Percentiles rank a stretch among this genome's conserved stretches.
phyloP scores from a whole-genome alignment of 371 early-diverging fungal genomes.

The Lichtheimia ornata region DNA sequence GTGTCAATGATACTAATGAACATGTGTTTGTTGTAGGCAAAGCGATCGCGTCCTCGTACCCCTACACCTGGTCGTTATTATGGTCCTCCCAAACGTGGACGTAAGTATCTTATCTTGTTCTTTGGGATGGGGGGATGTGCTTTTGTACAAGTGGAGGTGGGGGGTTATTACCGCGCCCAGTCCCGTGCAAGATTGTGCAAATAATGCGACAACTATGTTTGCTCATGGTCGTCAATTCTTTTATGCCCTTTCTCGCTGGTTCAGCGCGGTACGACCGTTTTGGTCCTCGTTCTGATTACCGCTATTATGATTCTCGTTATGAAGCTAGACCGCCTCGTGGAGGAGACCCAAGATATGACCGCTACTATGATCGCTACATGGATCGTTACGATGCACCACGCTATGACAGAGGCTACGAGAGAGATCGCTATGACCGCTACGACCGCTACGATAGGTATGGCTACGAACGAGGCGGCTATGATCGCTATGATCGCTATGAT shows the following conservation, averaged over 20 bases:
- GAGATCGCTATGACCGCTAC: conserved; percentile 53
- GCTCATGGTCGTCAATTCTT: conserved; percentile 23
- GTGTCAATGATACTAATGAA: neutral
- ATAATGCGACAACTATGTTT: conserved; percentile 19
- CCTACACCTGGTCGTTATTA: conserved; percentile 89
- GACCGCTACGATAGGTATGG: conserved; percentile 44
- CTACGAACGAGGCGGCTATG: conserved; percentile 45
- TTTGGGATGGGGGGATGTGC: neutral
- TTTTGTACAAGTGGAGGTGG: too few species aligned
- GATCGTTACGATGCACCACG: conserved; percentile 58
- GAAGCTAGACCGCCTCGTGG: conserved; percentile 33
- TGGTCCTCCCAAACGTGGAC: conserved; percentile 75
- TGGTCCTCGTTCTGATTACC: conserved; percentile 22
- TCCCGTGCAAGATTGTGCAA: too few species aligned
- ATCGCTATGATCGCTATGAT: conserved; percentile 62
- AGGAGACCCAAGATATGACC: conserved; percentile 47
- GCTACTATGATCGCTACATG: conserved; percentile 54
- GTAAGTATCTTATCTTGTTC: conserved; percentile 19
- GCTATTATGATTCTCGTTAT: conserved; percentile 25
- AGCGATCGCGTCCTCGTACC: conserved; percentile 73
- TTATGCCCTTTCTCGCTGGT: conserved; percentile 1
- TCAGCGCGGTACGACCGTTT: conserved; percentile 18
- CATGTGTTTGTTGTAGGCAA: conserved; percentile 50
- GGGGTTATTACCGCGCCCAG: too few species aligned
- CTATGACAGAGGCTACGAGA: conserved; percentile 51